phyloP scores from a whole-genome alignment of 2,329 filamentous ascomycete genomes.

The Curvularia eragrostidis region DNA sequence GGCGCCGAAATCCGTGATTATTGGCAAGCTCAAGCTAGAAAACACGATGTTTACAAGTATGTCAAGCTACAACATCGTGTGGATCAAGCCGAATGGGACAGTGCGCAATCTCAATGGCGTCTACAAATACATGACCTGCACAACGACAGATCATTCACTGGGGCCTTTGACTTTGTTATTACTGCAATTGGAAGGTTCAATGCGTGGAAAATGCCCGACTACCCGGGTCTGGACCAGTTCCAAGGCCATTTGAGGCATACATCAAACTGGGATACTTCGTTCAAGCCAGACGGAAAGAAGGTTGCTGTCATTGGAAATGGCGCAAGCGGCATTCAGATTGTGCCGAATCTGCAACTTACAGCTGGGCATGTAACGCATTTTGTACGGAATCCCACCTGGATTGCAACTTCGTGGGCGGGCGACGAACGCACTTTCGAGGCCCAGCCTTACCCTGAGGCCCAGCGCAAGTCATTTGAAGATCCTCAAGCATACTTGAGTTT shows the following conservation, averaged over 20 bases:
- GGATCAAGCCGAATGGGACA: constrained; percentile 50
- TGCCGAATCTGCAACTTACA: constrained; percentile 65
- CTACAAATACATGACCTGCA: constrained; percentile 63
- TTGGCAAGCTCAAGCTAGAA: constrained; percentile 49
- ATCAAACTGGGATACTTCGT: constrained; percentile 46
- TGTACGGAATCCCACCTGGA: constrained; percentile 67
- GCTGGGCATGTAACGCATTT: constrained; percentile 56
- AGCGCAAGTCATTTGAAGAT: constrained; percentile 65
- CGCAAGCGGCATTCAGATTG: constrained; percentile 68
- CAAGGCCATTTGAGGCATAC: constrained; percentile 41
- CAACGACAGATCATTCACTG: constrained; percentile 28
- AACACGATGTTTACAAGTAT: constrained; percentile 50
- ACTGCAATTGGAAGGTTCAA: constrained; percentile 44
- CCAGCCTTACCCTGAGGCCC: constrained; percentile 58
- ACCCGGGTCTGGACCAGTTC: constrained; percentile 39
- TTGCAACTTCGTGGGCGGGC: constrained; percentile 61
- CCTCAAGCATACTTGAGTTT: constrained; percentile 64
- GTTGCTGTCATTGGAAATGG: constrained; percentile 70
- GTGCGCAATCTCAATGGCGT: constrained; percentile 62
- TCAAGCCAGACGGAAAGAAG: constrained; percentile 63
- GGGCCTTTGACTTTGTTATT: constrained; percentile 49
- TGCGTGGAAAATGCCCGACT: constrained; percentile 42
- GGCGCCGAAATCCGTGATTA: constrained; percentile 54
- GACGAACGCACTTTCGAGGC: constrained; percentile 51
- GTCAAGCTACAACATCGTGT: constrained; percentile 51